Conservation (phyloP, 2,329 filamentous ascomycete species). For the Gliomastix tumulicola region DNA sequence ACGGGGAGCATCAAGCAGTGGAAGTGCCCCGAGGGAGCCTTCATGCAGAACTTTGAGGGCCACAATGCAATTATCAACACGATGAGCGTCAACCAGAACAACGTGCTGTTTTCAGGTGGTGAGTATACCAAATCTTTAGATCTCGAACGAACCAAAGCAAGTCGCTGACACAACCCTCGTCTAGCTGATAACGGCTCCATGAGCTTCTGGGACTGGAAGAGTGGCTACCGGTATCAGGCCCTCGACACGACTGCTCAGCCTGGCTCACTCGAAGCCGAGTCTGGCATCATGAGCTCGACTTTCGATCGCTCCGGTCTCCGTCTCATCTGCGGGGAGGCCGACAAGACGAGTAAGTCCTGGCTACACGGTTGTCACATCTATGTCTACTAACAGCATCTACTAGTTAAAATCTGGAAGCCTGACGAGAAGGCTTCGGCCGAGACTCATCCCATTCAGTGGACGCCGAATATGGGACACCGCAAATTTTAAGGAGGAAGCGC, state of each 20-base stretch:
- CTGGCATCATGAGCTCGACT: slow-evolving; percentile 88
- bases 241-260: slow-evolving; percentile 90
- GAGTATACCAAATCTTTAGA: slow-evolving; percentile 7
- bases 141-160: slow-evolving; percentile 1
- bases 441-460: slow-evolving; percentile 89
- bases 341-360: slow-evolving; percentile 70
- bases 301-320: slow-evolving; percentile 86
- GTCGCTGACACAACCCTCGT: neutral
- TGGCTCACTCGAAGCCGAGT: slow-evolving; percentile 87
- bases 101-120: slow-evolving; percentile 87
- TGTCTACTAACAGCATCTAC: slow-evolving; percentile 14
- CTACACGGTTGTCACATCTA: neutral
- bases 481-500: too few species aligned
- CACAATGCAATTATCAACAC: slow-evolving; percentile 97
- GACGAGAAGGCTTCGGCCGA: slow-evolving; percentile 88
- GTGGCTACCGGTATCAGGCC: slow-evolving; percentile 83
- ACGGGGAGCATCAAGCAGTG: slow-evolving; percentile 97
- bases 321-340: slow-evolving; percentile 88
- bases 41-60: slow-evolving; percentile 98
- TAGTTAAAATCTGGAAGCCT: slow-evolving; percentile 92
- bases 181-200: slow-evolving; percentile 84
- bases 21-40: slow-evolving; percentile 96
- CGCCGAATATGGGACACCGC: slow-evolving; percentile 68
- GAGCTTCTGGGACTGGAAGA: slow-evolving; percentile 99
- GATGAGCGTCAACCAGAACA: slow-evolving; percentile 85